Evolutionary conservation across 805 yeast genomes (phyloP).

Genomic region (Tetrapisispora pingtungensis): DNA sequence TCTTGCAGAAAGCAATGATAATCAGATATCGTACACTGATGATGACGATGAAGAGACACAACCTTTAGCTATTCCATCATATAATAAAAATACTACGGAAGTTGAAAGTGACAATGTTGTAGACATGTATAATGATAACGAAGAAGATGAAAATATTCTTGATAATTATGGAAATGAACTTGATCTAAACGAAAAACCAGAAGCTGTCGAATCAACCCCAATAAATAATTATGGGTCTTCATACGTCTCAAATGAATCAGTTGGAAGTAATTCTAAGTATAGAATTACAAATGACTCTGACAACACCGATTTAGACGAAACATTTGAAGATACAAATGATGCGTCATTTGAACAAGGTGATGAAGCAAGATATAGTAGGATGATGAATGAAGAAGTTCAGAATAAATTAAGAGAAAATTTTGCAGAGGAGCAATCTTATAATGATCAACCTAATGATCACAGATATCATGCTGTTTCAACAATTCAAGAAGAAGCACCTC

Average conservation of each 20-base stretch:
- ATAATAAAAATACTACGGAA: neutral
- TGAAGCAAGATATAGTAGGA: constrained; percentile 21
- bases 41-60: constrained; percentile 18
- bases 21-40: constrained; percentile 11
- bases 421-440: constrained; percentile 2
- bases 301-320: constrained; percentile 2
- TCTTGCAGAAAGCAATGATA: constrained; percentile 2
- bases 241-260: neutral
- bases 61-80: constrained; percentile 1
- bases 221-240: neutral
- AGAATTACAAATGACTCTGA: neutral
- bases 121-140: constrained; percentile 4
- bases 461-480: constrained; percentile 23
- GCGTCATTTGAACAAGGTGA: constrained; percentile 30
- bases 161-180: neutral
- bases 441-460: constrained; percentile 6
- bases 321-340: constrained; percentile 19
- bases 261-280: neutral
- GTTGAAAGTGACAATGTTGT: constrained; percentile 2
- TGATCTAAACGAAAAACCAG: neutral
- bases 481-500: constrained; percentile 22
- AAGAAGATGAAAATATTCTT: neutral
- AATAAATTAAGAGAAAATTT: neutral
- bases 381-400: neutral
- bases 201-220: neutral